These are phyloP conservation scores for Stellera chamaejasme DNA, from an alignment of 345 rosid genomes.

Conservation along the genomic window DNA sequence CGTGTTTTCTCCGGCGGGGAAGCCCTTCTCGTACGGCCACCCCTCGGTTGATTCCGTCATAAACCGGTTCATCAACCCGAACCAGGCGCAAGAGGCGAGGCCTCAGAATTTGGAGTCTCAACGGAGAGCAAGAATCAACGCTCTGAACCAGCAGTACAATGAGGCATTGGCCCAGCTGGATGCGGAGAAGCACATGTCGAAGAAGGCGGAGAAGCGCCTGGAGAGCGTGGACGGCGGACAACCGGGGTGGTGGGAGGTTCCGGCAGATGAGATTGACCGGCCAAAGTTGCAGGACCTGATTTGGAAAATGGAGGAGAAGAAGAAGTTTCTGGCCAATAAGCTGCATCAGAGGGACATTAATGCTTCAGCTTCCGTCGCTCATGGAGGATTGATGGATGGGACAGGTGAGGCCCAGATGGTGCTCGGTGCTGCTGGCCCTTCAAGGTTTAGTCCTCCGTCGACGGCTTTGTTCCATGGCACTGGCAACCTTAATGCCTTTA, in stretches of 20 bases:
- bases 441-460: too few relatives aligned
- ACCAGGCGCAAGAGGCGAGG: not conserved
- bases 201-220: not conserved
- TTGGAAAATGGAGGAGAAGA: not conserved
- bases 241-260: constrained; percentile 19
- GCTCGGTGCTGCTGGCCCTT: too few relatives aligned
- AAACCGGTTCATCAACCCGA: constrained; percentile 12
- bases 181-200: constrained; percentile 7
- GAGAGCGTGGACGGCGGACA: not conserved
- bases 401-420: too few relatives aligned
- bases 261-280: constrained; percentile 9
- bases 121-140: constrained; percentile 10
- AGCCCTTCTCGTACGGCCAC: constrained; percentile 25
- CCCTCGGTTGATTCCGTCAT: constrained; percentile 23
- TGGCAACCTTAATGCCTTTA: too few relatives aligned
- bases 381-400: too few relatives aligned
- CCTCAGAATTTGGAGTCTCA: constrained; percentile 27
- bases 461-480: too few relatives aligned
- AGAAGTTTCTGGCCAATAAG: not conserved
- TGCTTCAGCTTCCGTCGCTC: not conserved
- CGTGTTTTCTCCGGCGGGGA: constrained; percentile 29
- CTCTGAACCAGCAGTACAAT: constrained; percentile 9
- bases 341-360: not conserved
- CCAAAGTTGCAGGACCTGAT: not conserved
- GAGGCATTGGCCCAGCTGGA: constrained; percentile 12